Conservation (phyloP, 805 yeast species). For the Ogataea saltuana region DNA sequence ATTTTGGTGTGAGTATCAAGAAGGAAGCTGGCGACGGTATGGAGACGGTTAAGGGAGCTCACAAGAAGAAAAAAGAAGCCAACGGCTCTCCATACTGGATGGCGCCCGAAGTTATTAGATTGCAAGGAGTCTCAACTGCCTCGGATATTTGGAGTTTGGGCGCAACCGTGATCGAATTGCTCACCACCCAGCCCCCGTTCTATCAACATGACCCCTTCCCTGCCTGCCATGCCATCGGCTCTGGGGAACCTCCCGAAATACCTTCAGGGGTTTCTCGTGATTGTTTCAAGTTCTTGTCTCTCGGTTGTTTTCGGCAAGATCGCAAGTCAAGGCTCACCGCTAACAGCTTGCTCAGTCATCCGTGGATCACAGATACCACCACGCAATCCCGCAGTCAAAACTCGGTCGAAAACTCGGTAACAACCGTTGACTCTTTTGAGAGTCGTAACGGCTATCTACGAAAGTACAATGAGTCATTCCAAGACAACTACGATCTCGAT, state of each 20-base stretch:
- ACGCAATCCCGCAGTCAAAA: background rate
- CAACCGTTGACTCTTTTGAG: slow-evolving; percentile 7
- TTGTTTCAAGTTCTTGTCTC: slow-evolving; percentile 51
- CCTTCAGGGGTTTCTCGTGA: slow-evolving; percentile 42
- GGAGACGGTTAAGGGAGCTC: slow-evolving; percentile 38
- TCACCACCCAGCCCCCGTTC: slow-evolving; percentile 87
- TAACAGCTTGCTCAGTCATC: slow-evolving; percentile 52
- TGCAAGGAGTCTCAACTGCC: slow-evolving; percentile 82
- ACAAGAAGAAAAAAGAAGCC: slow-evolving; percentile 41
- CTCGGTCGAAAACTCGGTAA: no score
- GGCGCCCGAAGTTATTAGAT: slow-evolving; percentile 93
- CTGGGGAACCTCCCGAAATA: slow-evolving; percentile 68
- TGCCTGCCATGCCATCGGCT: slow-evolving; percentile 80
- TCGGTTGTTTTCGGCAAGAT: slow-evolving; percentile 70
- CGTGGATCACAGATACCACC: slow-evolving; percentile 49
- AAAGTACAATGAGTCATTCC: slow-evolving; percentile 21
- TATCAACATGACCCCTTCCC: slow-evolving; percentile 74
- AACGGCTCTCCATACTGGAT: slow-evolving; percentile 97
- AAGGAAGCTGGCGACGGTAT: slow-evolving; percentile 75
- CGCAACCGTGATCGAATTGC: slow-evolving; percentile 86
- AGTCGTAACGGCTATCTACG: slow-evolving; percentile 11
- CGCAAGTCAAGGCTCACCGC: slow-evolving; percentile 63
- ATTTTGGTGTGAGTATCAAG: slow-evolving; percentile 73
- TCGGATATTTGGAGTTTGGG: slow-evolving; percentile 95
- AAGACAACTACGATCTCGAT: slow-evolving; percentile 22